Conservation (phyloP, 1,284 basidiomycete species). For the Leccinum insolens region DNA sequence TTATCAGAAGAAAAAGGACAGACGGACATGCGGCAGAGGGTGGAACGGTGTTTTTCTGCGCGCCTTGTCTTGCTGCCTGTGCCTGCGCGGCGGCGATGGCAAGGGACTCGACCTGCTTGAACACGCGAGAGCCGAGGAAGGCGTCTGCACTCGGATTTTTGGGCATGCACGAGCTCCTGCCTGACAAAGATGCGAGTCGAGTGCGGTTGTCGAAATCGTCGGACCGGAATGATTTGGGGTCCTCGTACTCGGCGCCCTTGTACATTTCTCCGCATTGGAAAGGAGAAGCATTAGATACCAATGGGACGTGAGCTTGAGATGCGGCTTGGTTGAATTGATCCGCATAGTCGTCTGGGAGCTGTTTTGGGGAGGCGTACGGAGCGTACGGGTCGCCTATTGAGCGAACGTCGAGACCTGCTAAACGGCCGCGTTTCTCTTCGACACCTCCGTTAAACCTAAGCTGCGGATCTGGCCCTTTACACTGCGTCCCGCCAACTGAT, state of each 20-base stretch:
- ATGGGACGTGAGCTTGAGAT: constrained; percentile 71
- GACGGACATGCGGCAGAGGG: too few species aligned
- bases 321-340: constrained; percentile 48
- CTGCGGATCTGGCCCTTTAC: constrained; percentile 93
- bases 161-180: too few species aligned
- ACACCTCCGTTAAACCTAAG: constrained; percentile 80
- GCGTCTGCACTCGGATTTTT: too few species aligned
- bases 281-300: constrained; percentile 52
- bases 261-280: neutral
- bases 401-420: constrained; percentile 62
- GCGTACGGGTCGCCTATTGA: constrained; percentile 69
- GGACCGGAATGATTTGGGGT: constrained; percentile 44
- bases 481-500: constrained; percentile 89
- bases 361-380: constrained; percentile 60
- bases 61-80: too few species aligned
- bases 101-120: too few species aligned
- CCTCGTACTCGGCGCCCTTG: constrained; percentile 24
- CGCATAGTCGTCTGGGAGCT: constrained; percentile 39
- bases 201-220: constrained; percentile 79
- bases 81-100: too few species aligned
- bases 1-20: too few species aligned
- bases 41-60: too few species aligned
- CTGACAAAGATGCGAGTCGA: constrained; percentile 56
- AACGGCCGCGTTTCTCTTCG: constrained; percentile 52
- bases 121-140: too few species aligned